Percentiles rank a stretch among this genome's conserved stretches.
Conservation (phyloP, 305 asterid species). For the Fraxinus greggii region DNA sequence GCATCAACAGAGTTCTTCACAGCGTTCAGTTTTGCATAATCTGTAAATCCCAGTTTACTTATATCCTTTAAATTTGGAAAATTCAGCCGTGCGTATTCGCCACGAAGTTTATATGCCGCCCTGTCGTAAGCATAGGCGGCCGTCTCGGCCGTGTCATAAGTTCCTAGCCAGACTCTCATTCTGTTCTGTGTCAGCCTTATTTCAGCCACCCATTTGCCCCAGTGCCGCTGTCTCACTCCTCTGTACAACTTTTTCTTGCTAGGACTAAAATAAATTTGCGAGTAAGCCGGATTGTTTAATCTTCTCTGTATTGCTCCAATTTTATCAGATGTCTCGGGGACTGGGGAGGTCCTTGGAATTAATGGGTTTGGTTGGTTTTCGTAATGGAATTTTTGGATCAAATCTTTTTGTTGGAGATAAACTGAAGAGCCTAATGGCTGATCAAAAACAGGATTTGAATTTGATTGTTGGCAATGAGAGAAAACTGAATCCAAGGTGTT, state of each 20-base stretch:
- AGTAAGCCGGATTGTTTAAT: slow-evolving; percentile 27
- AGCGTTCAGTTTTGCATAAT: slow-evolving; percentile 36
- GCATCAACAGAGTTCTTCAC: slow-evolving; percentile 71
- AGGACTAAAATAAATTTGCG: slow-evolving; percentile 26
- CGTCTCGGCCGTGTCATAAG: slow-evolving; percentile 73
- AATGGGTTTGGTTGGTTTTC: slow-evolving; percentile 27
- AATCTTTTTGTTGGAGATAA: slow-evolving; percentile 38
- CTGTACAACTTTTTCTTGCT: slow-evolving; percentile 69
- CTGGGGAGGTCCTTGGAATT: slow-evolving; percentile 14
- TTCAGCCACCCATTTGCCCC: slow-evolving; percentile 98
- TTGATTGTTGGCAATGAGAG: slow-evolving; percentile 38
- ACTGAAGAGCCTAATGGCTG: slow-evolving; percentile 41
- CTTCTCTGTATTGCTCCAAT: slow-evolving; percentile 50
- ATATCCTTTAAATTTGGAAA: slow-evolving; percentile 69
- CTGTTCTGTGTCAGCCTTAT: slow-evolving; percentile 82
- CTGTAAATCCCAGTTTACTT: slow-evolving; percentile 52
- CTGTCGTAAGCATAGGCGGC: slow-evolving; percentile 92
- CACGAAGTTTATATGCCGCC: slow-evolving; percentile 89
- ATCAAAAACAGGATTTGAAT: slow-evolving; percentile 25
- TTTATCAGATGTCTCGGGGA: slow-evolving; percentile 32
- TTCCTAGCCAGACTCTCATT: slow-evolving; percentile 85
- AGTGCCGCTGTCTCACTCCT: slow-evolving; percentile 92
- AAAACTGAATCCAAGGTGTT: slow-evolving; percentile 48
- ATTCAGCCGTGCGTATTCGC: slow-evolving; percentile 80
- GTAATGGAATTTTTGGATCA: slow-evolving; percentile 46